Base-by-base conservation (phyloP, 345 rosid species). In the Gossypium turneri region DNA sequence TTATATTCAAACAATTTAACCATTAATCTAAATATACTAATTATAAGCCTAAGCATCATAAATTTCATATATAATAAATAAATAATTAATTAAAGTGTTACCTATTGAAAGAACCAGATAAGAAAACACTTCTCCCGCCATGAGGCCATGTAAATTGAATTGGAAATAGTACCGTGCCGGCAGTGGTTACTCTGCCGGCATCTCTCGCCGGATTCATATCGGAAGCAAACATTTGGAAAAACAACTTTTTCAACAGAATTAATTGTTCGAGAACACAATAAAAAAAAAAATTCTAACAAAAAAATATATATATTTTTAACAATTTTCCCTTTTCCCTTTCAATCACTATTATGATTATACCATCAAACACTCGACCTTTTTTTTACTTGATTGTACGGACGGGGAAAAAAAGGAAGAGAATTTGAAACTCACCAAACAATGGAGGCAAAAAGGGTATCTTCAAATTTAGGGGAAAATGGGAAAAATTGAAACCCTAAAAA, bases 51-150 rank as follows among this genome's bases (percentile, higher is more conserved):
- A 25, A 52, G 16, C 17, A 75, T 45, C 58, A 52, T 9, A 61
- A 50, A 45, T 44, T 56, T 45, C 16, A 51, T 47, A 45, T 34
- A 3, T 24, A 47, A 55, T 29, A 29, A 4, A 0, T 29, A 29
- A 29, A 0, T 29, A 29, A 29, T 29, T 4, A 4, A 29, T 29
- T 29, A 29, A 68, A 47, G 56, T 17, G 78, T 78, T 73, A 79
- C 95, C 92, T 79, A 24, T 79, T 88, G 83, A 90, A 88, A 58
- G 95, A 81, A 73, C 95, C 95, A 55, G 86, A 77, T 9, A 88
- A 83, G 80, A 78, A 78, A 72, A 90, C 90, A 56, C 75, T 82
- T 65, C 84, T 77, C 57, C 95, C 95, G 19, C 95, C 95, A 68
- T 78, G 83, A 44, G 86, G 90, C 95, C 95, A 90, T n/a, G 82